Percentiles rank a stretch among this genome's conserved stretches.
Evolutionary conservation across 2,329 filamentous ascomycete genomes (phyloP).

Genomic region (Dothistroma pini): DNA sequence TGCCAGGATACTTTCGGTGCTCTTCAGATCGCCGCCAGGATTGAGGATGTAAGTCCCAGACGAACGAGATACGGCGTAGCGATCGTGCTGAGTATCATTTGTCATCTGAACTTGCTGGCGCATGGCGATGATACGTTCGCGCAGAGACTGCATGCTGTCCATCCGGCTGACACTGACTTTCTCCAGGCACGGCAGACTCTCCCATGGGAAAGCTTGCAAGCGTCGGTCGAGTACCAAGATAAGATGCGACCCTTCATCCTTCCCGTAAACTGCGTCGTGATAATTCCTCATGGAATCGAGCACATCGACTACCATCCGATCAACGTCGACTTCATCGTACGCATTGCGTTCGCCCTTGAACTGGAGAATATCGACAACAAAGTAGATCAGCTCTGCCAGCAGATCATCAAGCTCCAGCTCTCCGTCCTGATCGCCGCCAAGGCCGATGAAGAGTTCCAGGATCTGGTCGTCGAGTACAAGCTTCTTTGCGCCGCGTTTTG

Average conservation of each 20-base stretch:
- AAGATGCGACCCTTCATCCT: constrained; percentile 58
- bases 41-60: constrained; percentile 81
- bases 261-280: constrained; percentile 50
- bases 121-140: constrained; percentile 65
- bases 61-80: constrained; percentile 48
- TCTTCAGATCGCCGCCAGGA: constrained; percentile 75
- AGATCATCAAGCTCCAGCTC: constrained; percentile 78
- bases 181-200: constrained; percentile 83
- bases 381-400: constrained; percentile 89
- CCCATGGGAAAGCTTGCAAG: constrained; percentile 91
- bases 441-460: constrained; percentile 80
- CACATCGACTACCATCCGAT: constrained; percentile 82
- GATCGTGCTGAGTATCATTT: background rate
- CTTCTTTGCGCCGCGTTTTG: constrained; percentile 50
- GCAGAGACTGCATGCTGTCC: constrained; percentile 78
- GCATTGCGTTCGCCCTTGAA: constrained; percentile 96
- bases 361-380: constrained; percentile 92
- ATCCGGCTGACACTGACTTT: constrained; percentile 78
- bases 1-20: constrained; percentile 73
- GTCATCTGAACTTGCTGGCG: constrained; percentile 29
- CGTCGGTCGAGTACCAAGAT: constrained; percentile 89
- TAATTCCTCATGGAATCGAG: constrained; percentile 80
- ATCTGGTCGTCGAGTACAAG: constrained; percentile 62
- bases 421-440: constrained; percentile 68
- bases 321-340: constrained; percentile 97